Evolutionary conservation across 2,329 filamentous ascomycete genomes (phyloP), one percentile per base, ranked within the genome.

Genomic region (Fusarium coicis): DNA sequence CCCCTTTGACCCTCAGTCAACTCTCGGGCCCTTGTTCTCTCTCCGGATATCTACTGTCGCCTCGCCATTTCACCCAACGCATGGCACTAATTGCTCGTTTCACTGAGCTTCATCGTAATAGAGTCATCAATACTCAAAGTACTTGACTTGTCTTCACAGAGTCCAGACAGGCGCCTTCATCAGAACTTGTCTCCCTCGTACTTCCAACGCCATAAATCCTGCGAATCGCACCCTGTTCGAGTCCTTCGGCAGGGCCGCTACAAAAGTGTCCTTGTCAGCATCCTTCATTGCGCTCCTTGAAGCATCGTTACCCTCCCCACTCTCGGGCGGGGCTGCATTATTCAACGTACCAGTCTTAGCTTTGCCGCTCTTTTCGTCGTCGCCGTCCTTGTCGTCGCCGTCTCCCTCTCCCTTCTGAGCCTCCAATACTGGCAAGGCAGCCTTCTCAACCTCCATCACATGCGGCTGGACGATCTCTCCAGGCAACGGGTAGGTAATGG

Each of bases 401-500:
- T 85, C 85, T 32, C 77, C 81, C 26, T 80, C 81, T 42, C 80
- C 83, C 63, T 83, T 83, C 11, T 83, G 82, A 21, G 78, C 79
- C n/a, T 86, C 87, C 43, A 95, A 82, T 1, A 90, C 82, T 2
- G 93, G 92, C 40, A 95, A 84, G 1, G 87, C 87, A 16, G 83
- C 81, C 84, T 98, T 89, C 80, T 98, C 96, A 8, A 94, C 84
- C 78, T 97, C 97, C 95, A 98, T 98, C 71, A 93, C 87, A 9
- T 92, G 88, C 5, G 90, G 85, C 68, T 92, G 87, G 64, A 98
- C 86, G 46, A 87, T 81, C 49, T 93, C 89, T 47, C 93, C 93
- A 1, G 96, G 96, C 64, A 92, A 84, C 58, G 95, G 95, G 80
- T 97, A 98, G 70, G 92, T 90, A 68, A 99, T 92, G 47, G 91